These are phyloP conservation scores for Achaetomium macrosporum DNA, from an alignment of 2,329 filamentous ascomycete species.

Conservation along the genomic window DNA sequence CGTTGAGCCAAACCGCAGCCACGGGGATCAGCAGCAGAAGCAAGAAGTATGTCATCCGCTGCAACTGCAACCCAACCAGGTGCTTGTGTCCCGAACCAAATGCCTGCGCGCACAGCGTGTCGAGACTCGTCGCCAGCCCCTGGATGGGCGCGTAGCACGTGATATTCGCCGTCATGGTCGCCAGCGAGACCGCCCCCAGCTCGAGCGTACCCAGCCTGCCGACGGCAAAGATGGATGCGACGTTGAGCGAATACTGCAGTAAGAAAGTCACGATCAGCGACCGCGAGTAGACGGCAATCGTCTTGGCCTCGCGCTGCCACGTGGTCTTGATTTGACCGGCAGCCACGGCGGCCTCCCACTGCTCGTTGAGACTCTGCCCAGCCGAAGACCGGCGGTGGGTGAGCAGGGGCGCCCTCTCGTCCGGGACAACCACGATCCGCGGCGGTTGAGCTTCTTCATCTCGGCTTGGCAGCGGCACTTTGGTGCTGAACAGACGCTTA, in stretches of 20 bases:
- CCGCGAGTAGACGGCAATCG: slow-evolving; percentile 64
- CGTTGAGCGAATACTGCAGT: slow-evolving; percentile 79
- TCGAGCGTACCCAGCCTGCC: slow-evolving; percentile 68
- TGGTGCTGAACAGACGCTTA: slow-evolving; percentile 48
- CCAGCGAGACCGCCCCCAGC: slow-evolving; percentile 60
- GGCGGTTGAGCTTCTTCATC: slow-evolving; percentile 35
- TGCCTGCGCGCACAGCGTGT: slow-evolving; percentile 89
- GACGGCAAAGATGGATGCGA: slow-evolving; percentile 72
- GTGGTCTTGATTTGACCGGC: slow-evolving; percentile 80
- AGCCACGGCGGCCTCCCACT: slow-evolving; percentile 81
- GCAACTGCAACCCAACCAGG: slow-evolving; percentile 76
- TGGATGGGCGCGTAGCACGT: slow-evolving; percentile 72
- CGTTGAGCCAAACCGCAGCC: slow-evolving; percentile 61
- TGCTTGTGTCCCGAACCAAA: slow-evolving; percentile 88
- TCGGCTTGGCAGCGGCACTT: slow-evolving; percentile 33
- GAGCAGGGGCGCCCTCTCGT: slow-evolving; percentile 40
- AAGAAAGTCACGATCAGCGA: slow-evolving; percentile 70
- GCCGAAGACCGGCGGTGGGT: slow-evolving; percentile 10
- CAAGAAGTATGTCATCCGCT: slow-evolving; percentile 75
- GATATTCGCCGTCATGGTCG: slow-evolving; percentile 75
- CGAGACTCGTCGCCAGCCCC: slow-evolving; percentile 81
- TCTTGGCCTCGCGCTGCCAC: slow-evolving; percentile 85
- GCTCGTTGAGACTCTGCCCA: slow-evolving; percentile 53
- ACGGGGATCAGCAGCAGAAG: slow-evolving; percentile 67
- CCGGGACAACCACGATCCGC: slow-evolving; percentile 39